Evolutionary conservation across 805 yeast species (phyloP), one percentile per base, ranked within the genome.

Genomic region (Cyberlindnera samutprakarnensis): DNA sequence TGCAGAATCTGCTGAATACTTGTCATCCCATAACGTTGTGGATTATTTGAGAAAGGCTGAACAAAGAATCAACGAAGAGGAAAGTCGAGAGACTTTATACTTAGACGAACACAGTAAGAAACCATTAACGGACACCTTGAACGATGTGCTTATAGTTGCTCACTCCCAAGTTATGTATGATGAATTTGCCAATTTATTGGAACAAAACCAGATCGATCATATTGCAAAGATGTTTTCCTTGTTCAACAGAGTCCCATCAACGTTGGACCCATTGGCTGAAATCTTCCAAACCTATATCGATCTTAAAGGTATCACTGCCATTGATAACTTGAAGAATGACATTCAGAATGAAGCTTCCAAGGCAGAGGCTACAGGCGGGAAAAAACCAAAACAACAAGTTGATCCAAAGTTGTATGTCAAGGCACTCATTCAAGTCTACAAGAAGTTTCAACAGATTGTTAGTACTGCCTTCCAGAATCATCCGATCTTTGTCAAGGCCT

Each of bases 31-130:
- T 55, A 81, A 86, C 42, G 90, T 90, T 30, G 90, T 88, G 16
- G 95, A 86, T 49, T 92, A 92, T 61, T 78, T 92, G 72, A 75
- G 72, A 39, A 84, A 80, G 54, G 95, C 95, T 24, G 87, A 83
- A 46, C 69, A 72, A 32, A 70, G 96, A 39, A 72, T 94, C 30
- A 72, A 71, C 23, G 95, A 87, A 53, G 98, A 92, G 59, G 75
- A 81, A 40, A 70, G 77, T 28, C 70, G 92, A 25, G 78, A 90
- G 40, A 78, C 76, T 35, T 70, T 79, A 53, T 80, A 82, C 49
- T 70, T 92, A 57, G 95, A 90, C 57, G 87, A 80, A 27, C 87
- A 84, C 53, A 82, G 95, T 5, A 81, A 81, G 53, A 73, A 77
- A 43, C 76, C 78, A 28, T 67, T 92, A 37, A 73, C 85, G 45